Base-by-base conservation (phyloP, 352 stramenopile species). In the Globisporangium iwayamae region DNA sequence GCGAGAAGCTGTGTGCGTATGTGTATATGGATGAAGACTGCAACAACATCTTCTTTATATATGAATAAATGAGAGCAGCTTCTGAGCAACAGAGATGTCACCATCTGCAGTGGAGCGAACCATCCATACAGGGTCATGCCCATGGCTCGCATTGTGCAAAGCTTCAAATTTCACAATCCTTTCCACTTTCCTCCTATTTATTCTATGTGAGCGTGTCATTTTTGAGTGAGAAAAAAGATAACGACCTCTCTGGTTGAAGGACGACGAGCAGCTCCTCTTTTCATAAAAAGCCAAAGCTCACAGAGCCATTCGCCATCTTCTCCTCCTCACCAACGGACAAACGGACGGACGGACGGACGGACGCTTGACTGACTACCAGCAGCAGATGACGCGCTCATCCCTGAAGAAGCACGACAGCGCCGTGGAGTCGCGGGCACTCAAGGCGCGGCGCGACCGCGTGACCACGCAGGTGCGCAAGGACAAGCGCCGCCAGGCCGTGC, bases 391-490 rank as follows among this genome's bases (percentile, higher is more conserved):
- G 18, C 82, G 79, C 64, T 84, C 73, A 57, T 91, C 83, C 67
- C 83, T 91, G 60, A 89, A 90, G 76, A 90, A 91, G 71, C 83
- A 91, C 74, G 78, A 91, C 66, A 71, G 72, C 2, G 60, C 77
- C 18, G 75, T 74, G 43, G 79, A 87, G 59, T 89, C 80, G 6
- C 80, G 80, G 51, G 73, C 80, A 55, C 73, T 78, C 57, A 91
- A 91, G 65, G 79, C 79, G 59, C 80, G 79, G 18, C 76, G 80
- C 52, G 66, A 85, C 55, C 83, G 83, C 66, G 74, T 76, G n/a
- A 83, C 71, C 45, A 81, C 72, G 56, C 78, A 91, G 61, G 78
- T 91, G 59, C 80, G 83, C 60, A 91, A 91, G 68, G 80, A 90
- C 69, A 91, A 90, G 63, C 80, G 80, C 0, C 78, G 74, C 66